These are phyloP conservation scores for Cladosporium phlei DNA, from an alignment of 2,329 filamentous ascomycete species.

Conservation along the genomic window DNA sequence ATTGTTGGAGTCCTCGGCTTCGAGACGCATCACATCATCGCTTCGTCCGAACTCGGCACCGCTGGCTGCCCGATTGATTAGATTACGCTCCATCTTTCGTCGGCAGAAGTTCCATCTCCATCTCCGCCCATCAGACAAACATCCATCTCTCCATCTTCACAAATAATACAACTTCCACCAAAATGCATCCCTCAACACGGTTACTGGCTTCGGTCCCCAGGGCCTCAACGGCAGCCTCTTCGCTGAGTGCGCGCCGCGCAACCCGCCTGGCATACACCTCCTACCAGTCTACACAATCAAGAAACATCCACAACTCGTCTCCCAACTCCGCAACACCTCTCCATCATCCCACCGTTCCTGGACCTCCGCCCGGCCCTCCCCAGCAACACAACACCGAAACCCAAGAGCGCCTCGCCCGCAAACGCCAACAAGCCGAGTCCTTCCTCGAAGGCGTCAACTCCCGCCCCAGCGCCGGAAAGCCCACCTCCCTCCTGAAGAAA, in stretches of 20 bases:
- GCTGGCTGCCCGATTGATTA: no score
- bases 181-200: slow-evolving; percentile 9
- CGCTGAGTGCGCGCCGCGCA: slow-evolving; percentile 27
- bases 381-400: slow-evolving; percentile 45
- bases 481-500: slow-evolving; percentile 53
- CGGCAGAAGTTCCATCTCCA: no score
- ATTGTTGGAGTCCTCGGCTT: no score
- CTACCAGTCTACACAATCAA: slow-evolving; percentile 17
- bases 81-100: no score
- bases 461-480: slow-evolving; percentile 40
- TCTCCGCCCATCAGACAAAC: not conserved
- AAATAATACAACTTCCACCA: not conserved
- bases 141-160: not conserved
- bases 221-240: slow-evolving; percentile 25
- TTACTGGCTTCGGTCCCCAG: slow-evolving; percentile 14
- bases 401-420: slow-evolving; percentile 44
- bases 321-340: slow-evolving; percentile 50
- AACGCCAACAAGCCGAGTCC: slow-evolving; percentile 47
- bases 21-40: not conserved
- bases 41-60: slow-evolving; percentile 5
- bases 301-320: slow-evolving; percentile 40
- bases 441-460: slow-evolving; percentile 41
- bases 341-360: slow-evolving; percentile 53
- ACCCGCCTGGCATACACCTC: slow-evolving; percentile 13
- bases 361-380: slow-evolving; percentile 56